These are phyloP conservation scores for Neoboletus magnificus DNA, from an alignment of 768 basidiomycete genomes.

Conservation along the genomic window DNA sequence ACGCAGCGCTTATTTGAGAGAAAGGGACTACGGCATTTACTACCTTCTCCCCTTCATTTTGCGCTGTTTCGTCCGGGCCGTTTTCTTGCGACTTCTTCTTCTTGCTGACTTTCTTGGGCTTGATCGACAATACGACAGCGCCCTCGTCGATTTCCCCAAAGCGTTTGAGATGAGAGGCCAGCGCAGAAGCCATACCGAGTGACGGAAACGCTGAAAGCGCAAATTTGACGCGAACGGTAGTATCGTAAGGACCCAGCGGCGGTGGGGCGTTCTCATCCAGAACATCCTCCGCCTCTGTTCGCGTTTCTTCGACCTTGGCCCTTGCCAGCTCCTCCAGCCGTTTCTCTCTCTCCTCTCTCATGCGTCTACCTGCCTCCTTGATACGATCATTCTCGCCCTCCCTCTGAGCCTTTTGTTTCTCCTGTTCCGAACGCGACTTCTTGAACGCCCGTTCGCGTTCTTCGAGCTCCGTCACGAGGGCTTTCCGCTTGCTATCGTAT, in stretches of 20 bases:
- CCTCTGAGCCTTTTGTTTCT: slow-evolving; percentile 50
- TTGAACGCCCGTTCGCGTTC: slow-evolving; percentile 75
- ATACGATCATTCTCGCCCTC: slow-evolving; percentile 67
- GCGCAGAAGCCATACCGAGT: slow-evolving; percentile 19
- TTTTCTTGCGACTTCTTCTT: slow-evolving; percentile 36
- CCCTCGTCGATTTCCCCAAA: slow-evolving; percentile 64
- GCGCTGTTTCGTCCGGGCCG: slow-evolving; percentile 38
- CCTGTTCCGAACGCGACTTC: slow-evolving; percentile 61
- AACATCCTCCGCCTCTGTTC: slow-evolving; percentile 32
- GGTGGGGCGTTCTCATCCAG: slow-evolving; percentile 53
- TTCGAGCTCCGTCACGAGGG: slow-evolving; percentile 73
- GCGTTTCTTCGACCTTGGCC: slow-evolving; percentile 24
- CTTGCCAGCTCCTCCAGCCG: slow-evolving; percentile 46
- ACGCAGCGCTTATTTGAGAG: slow-evolving; percentile 70
- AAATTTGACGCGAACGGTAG: slow-evolving; percentile 74
- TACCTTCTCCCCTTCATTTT: slow-evolving; percentile 40
- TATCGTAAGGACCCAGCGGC: slow-evolving; percentile 62
- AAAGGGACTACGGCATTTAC: slow-evolving; percentile 76
- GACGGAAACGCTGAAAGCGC: slow-evolving; percentile 48
- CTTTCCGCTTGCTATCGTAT: slow-evolving; percentile 72
- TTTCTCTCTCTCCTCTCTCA: slow-evolving; percentile 66
- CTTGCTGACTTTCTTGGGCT: slow-evolving; percentile 43
- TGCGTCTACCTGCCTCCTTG: slow-evolving; percentile 66
- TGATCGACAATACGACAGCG: slow-evolving; percentile 67
- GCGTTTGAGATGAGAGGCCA: slow-evolving; percentile 43